These are phyloP conservation scores for Pseudogymnoascus sp. DNA, from an alignment of 2,329 filamentous ascomycete genomes.

Conservation along the genomic window DNA sequence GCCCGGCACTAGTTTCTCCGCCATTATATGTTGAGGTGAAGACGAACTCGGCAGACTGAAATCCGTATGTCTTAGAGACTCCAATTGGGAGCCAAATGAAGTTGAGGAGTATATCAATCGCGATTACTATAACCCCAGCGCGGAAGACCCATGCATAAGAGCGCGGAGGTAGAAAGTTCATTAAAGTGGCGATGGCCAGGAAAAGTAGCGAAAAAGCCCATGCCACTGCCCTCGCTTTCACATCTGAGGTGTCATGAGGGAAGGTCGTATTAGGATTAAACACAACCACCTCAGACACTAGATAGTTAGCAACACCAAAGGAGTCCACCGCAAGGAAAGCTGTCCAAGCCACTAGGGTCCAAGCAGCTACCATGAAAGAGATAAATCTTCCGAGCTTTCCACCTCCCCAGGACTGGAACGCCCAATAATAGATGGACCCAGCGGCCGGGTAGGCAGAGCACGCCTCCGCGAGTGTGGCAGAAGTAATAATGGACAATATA, in stretches of 20 bases:
- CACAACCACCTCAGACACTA: slow-evolving; percentile 6
- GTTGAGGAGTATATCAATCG: slow-evolving; percentile 38
- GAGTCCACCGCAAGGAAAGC: slow-evolving; percentile 6
- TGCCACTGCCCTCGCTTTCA: slow-evolving; percentile 8
- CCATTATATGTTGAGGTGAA: slow-evolving; percentile 33
- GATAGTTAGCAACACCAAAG: slow-evolving; percentile 9
- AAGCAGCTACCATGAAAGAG: slow-evolving; percentile 12
- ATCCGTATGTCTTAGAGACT: slow-evolving; percentile 36
- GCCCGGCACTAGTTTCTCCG: slow-evolving; percentile 16
- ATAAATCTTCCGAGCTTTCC: slow-evolving; percentile 11
- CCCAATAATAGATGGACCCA: slow-evolving; percentile 29
- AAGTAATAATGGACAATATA: slow-evolving; percentile 20
- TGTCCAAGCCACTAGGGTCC: slow-evolving; percentile 13
- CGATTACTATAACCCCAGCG: slow-evolving; percentile 21
- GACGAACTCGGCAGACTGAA: slow-evolving; percentile 36
- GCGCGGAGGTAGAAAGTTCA: slow-evolving; percentile 9
- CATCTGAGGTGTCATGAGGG: slow-evolving; percentile 5
- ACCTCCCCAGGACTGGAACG: slow-evolving; percentile 24
- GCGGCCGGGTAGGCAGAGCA: slow-evolving; percentile 28
- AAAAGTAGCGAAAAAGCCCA: slow-evolving; percentile 11
- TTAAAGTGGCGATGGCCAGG: slow-evolving; percentile 6
- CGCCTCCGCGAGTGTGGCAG: slow-evolving; percentile 26
- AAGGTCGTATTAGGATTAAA: slow-evolving; percentile 10
- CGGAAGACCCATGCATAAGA: slow-evolving; percentile 11
- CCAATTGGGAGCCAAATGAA: slow-evolving; percentile 40